phyloP scores from a whole-genome alignment of 2,329 filamentous ascomycete species.

The Aspergillus carbonarius region DNA sequence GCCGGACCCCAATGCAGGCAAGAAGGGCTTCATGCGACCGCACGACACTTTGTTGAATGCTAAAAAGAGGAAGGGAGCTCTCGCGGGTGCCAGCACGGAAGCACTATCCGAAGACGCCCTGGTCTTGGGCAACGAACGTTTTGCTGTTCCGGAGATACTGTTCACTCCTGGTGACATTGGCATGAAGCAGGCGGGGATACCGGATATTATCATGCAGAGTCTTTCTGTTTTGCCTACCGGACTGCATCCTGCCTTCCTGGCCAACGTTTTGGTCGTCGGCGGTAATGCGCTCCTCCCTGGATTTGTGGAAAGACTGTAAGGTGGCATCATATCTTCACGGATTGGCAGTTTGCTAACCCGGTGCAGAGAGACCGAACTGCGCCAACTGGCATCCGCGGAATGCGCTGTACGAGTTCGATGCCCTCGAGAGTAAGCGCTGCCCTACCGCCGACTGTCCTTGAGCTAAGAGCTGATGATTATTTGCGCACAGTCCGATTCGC shows the following conservation, averaged over 20 bases:
- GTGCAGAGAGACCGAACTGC: slow-evolving; percentile 63
- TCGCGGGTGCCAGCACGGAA: slow-evolving; percentile 47
- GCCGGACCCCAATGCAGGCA: slow-evolving; percentile 69
- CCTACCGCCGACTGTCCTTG: neutral
- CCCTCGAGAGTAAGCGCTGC: slow-evolving; percentile 57
- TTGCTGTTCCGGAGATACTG: slow-evolving; percentile 82
- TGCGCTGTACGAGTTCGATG: slow-evolving; percentile 73
- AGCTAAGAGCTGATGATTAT: slow-evolving; percentile 10
- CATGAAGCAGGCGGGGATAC: slow-evolving; percentile 76
- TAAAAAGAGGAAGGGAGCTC: slow-evolving; percentile 49
- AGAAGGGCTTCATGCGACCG: slow-evolving; percentile 70
- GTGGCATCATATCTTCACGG: neutral
- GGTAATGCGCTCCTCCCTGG: slow-evolving; percentile 79
- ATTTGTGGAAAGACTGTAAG: slow-evolving; percentile 72
- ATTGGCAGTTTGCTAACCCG: slow-evolving; percentile 20
- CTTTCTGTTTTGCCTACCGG: slow-evolving; percentile 74
- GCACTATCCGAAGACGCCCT: slow-evolving; percentile 71
- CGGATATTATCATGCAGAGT: slow-evolving; percentile 78
- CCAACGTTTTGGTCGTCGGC: slow-evolving; percentile 86
- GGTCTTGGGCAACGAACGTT: slow-evolving; percentile 87
- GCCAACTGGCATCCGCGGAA: slow-evolving; percentile 70
- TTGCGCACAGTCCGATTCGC: slow-evolving; percentile 60
- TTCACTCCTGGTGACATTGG: slow-evolving; percentile 86
- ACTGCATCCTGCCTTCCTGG: slow-evolving; percentile 77
- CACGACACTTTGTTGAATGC: slow-evolving; percentile 69